Conservation (phyloP, 2,329 filamentous ascomycete genomes). For the Xylaria sp. region DNA sequence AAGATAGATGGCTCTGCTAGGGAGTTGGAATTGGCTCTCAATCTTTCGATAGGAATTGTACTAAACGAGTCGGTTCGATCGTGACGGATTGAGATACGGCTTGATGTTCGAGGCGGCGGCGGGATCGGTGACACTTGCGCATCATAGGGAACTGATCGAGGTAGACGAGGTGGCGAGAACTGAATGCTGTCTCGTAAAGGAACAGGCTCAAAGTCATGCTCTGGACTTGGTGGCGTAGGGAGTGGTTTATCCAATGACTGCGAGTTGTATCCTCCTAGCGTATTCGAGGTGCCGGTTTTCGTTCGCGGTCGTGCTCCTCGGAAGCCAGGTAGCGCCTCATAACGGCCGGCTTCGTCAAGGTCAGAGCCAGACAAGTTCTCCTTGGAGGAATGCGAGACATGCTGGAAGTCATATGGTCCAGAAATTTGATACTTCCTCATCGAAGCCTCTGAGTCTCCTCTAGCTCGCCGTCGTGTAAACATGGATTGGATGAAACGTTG, state of each 20-base stretch:
- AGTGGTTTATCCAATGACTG: slow-evolving; percentile 37
- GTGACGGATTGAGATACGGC: slow-evolving; percentile 59
- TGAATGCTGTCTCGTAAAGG: slow-evolving; percentile 63
- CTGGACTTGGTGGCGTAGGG: slow-evolving; percentile 47
- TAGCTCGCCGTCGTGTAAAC: slow-evolving; percentile 61
- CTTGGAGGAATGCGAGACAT: slow-evolving; percentile 67
- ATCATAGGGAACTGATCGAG: slow-evolving; percentile 57
- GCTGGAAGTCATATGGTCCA: slow-evolving; percentile 73
- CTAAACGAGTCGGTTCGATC: slow-evolving; percentile 55
- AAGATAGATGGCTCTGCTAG: slow-evolving; percentile 55
- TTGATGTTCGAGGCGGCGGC: slow-evolving; percentile 64
- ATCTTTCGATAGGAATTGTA: slow-evolving; percentile 53
- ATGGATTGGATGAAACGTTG: slow-evolving; percentile 59
- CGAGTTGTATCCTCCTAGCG: neutral
- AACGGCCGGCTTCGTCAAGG: slow-evolving; percentile 53
- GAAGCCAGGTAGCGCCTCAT: slow-evolving; percentile 57
- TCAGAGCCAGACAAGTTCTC: slow-evolving; percentile 58
- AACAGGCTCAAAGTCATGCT: slow-evolving; percentile 55
- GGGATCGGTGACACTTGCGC: slow-evolving; percentile 55
- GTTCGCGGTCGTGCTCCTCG: slow-evolving; percentile 46
- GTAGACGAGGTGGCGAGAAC: slow-evolving; percentile 60
- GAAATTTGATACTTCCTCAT: slow-evolving; percentile 65
- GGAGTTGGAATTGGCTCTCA: slow-evolving; percentile 58
- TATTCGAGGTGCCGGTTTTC: slow-evolving; percentile 25
- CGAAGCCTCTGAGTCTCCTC: slow-evolving; percentile 38